Evolutionary conservation across 495 filamentous ascomycete genomes (phyloP).

Genomic region (Aspergillus sparsus): DNA sequence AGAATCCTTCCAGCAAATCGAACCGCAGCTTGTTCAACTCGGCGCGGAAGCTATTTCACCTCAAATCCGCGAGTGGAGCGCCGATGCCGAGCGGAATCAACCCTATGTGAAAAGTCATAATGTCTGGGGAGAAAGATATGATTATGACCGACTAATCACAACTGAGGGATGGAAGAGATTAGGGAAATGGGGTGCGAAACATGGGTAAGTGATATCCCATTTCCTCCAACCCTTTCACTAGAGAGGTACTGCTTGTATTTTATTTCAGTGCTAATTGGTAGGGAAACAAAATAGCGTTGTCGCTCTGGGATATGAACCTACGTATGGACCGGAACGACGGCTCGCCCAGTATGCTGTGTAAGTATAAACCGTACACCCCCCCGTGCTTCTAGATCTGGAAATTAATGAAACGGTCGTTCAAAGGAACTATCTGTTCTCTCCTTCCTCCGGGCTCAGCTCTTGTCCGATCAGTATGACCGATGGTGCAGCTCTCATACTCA

Average conservation of each 20-base stretch:
- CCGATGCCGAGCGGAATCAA: slow-evolving; percentile 39
- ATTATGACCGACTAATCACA: slow-evolving; percentile 42
- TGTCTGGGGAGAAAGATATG: slow-evolving; percentile 42
- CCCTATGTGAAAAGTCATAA: slow-evolving; percentile 42
- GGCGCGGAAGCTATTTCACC: slow-evolving; percentile 39
- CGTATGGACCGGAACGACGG: slow-evolving; percentile 39
- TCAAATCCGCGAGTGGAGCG: slow-evolving; percentile 36
- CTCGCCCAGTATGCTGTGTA: slow-evolving; percentile 39
- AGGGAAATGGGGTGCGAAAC: slow-evolving; percentile 37
- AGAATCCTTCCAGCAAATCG: slow-evolving; percentile 18
- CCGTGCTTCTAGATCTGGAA: neutral
- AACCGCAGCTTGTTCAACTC: slow-evolving; percentile 30
- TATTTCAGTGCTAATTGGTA: neutral
- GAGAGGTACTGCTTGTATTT: neutral
- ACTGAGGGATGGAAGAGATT: slow-evolving; percentile 47
- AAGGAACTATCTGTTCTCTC: slow-evolving; percentile 64
- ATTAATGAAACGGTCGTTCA: neutral
- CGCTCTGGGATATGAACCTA: slow-evolving; percentile 40
- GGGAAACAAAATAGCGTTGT: slow-evolving; percentile 34
- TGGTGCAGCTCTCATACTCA: slow-evolving; percentile 64
- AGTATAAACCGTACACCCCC: neutral
- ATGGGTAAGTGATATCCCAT: slow-evolving; percentile 22
- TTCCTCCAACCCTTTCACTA: neutral
- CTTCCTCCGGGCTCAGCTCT: slow-evolving; percentile 60
- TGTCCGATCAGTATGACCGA: slow-evolving; percentile 74